Conservation (phyloP, 805 yeast genomes). For the Hanseniaspora clermontiae region DNA sequence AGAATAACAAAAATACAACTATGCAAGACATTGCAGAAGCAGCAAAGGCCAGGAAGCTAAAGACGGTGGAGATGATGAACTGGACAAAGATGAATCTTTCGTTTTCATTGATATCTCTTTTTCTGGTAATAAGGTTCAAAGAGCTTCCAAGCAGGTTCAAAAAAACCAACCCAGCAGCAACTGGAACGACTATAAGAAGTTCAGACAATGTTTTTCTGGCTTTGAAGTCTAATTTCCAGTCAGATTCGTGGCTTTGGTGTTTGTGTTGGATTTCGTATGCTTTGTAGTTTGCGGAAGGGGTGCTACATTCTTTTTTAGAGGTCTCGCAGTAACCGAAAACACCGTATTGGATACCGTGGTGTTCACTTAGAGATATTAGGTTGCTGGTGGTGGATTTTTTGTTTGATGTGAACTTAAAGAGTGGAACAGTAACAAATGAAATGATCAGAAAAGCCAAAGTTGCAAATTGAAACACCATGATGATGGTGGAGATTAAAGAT, state of each 20-base stretch:
- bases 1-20: constrained; percentile 44
- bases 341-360: constrained; percentile 41
- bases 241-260: constrained; percentile 19
- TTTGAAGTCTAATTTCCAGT: constrained; percentile 38
- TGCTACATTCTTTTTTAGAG: constrained; percentile 29
- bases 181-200: constrained; percentile 47
- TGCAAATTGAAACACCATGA: constrained; percentile 37
- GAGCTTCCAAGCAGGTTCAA: constrained; percentile 31
- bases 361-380: constrained; percentile 19
- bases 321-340: constrained; percentile 51
- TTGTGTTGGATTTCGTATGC: constrained; percentile 27
- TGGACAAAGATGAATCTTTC: constrained; percentile 19
- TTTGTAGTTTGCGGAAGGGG: constrained; percentile 36
- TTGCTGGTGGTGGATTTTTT: constrained; percentile 29
- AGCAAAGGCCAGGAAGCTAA: constrained; percentile 40
- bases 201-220: constrained; percentile 43
- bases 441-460: constrained; percentile 53
- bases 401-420: constrained; percentile 32
- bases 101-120: constrained; percentile 20
- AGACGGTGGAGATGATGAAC: constrained; percentile 34
- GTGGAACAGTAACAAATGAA: constrained; percentile 52
- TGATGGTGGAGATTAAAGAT: constrained; percentile 25
- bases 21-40: constrained; percentile 44
- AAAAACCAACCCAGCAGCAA: constrained; percentile 53
- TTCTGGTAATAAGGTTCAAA: constrained; percentile 22